phyloP scores from a whole-genome alignment of 148 eudicot genomes.

The Rhododendron henanense region DNA sequence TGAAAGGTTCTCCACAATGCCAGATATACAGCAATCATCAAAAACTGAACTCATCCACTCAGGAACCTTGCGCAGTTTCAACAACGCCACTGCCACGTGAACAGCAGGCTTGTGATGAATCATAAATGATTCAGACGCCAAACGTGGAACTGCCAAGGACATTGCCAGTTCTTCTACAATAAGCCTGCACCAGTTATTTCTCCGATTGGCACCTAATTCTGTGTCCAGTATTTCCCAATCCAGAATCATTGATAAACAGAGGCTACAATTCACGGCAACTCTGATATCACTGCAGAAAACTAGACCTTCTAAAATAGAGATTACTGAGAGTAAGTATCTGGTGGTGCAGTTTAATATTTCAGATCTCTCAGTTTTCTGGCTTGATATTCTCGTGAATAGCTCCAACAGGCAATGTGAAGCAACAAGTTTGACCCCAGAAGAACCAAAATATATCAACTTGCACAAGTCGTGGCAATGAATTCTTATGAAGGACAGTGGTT shows the following conservation, averaged over 20 bases:
- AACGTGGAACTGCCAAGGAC: conserved; percentile 63
- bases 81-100: conserved; percentile 56
- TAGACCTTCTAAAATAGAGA: conserved; percentile 67
- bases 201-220: conserved; percentile 24
- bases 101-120: conserved; percentile 63
- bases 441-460: conserved; percentile 73
- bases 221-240: conserved; percentile 49
- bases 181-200: conserved; percentile 63
- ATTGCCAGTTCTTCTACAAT: conserved; percentile 81
- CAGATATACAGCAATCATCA: conserved; percentile 52
- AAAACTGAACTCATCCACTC: conserved; percentile 71
- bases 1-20: conserved; percentile 59
- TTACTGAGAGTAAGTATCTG: conserved; percentile 48
- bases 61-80: conserved; percentile 46
- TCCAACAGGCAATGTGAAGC: conserved; percentile 77
- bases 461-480: conserved; percentile 67
- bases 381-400: conserved; percentile 51
- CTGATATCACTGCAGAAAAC: conserved; percentile 46
- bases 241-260: conserved; percentile 60
- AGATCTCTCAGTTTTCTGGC: conserved; percentile 30
- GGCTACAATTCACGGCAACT: conserved; percentile 60
- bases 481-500: conserved; percentile 42
- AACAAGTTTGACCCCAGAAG: conserved; percentile 52
- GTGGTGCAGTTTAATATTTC: conserved; percentile 29
- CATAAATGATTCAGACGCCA: conserved; percentile 52